Conservation (phyloP, 2,329 filamentous ascomycete species). For the Pseudovirgaria hyperparasitica region DNA sequence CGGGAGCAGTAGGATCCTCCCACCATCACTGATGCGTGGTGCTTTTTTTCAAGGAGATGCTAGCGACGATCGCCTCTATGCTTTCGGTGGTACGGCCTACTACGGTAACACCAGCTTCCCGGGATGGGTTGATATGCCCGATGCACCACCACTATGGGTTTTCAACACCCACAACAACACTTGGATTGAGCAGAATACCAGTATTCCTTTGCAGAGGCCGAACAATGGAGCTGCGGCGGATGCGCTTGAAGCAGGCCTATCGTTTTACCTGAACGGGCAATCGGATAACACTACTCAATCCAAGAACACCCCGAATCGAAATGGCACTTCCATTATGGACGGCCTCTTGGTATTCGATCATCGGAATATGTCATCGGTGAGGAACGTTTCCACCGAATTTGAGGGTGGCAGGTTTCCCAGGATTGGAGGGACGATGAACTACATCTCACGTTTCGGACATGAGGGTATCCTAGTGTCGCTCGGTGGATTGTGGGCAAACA, state of each 20-base stretch:
- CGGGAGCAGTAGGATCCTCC: slow-evolving; percentile 9
- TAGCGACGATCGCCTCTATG: slow-evolving; percentile 7
- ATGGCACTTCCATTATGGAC: slow-evolving; percentile 6
- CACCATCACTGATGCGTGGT: slow-evolving; percentile 12
- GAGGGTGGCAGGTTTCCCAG: slow-evolving; percentile 14
- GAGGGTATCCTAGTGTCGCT: slow-evolving; percentile 22
- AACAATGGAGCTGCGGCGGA: slow-evolving; percentile 18
- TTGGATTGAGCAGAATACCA: slow-evolving; percentile 4
- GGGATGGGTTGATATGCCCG: slow-evolving; percentile 7
- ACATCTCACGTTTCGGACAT: slow-evolving; percentile 16
- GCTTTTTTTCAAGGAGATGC: slow-evolving; percentile 13
- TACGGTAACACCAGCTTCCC: slow-evolving; percentile 11
- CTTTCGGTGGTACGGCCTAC: slow-evolving; percentile 12
- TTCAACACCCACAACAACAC: too few relatives aligned
- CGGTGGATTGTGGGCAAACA: slow-evolving; percentile 13
- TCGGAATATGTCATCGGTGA: slow-evolving; percentile 16
- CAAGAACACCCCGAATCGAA: slow-evolving; percentile 5
- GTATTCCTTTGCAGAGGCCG: too few relatives aligned
- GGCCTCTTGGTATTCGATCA: slow-evolving; percentile 27
- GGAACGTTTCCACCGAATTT: slow-evolving; percentile 23
- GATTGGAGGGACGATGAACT: slow-evolving; percentile 18
- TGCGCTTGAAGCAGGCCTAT: slow-evolving; percentile 15
- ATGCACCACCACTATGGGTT: slow-evolving; percentile 10
- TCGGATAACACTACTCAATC: slow-evolving; percentile 15
- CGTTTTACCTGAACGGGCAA: slow-evolving; percentile 21